phyloP scores from a whole-genome alignment of 2,329 filamentous ascomycete genomes.

The Pseudogymnoascus pannorum region DNA sequence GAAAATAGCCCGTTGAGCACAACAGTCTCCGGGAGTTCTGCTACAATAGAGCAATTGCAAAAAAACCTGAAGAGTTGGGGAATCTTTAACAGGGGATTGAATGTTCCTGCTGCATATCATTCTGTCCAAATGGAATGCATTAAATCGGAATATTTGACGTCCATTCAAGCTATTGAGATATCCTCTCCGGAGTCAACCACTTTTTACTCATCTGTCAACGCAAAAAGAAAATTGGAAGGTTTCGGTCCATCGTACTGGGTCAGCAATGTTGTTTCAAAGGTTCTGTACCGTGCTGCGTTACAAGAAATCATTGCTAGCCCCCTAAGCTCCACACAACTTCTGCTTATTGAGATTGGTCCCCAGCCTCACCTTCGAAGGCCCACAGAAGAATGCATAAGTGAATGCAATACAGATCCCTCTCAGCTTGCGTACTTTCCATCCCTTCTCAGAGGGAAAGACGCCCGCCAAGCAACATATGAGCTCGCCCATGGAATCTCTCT shows the following conservation, averaged over 20 bases:
- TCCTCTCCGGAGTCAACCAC: not conserved
- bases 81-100: constrained; percentile 26
- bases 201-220: constrained; percentile 8
- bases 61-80: constrained; percentile 21
- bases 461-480: constrained; percentile 13
- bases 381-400: constrained; percentile 22
- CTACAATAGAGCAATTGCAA: constrained; percentile 24
- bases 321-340: constrained; percentile 8
- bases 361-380: constrained; percentile 32
- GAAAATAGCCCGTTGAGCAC: constrained; percentile 27
- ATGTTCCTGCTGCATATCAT: constrained; percentile 28
- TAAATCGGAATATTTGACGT: constrained; percentile 20
- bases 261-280: constrained; percentile 33
- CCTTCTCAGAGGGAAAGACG: constrained; percentile 15
- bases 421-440: constrained; percentile 12
- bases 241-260: constrained; percentile 39
- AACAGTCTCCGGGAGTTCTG: constrained; percentile 26
- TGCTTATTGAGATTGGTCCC: constrained; percentile 31
- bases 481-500: constrained; percentile 14
- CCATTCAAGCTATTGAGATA: constrained; percentile 18
- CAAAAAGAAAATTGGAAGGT: constrained; percentile 16
- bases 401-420: not conserved
- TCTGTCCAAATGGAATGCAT: constrained; percentile 29
- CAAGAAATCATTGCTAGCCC: not conserved
- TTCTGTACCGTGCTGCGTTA: not conserved